A percentile compares a stretch with the other conserved stretches of the same genome.
phyloP scores from a whole-genome alignment of 148 eudicot species.

The Rhododendron williamsianum region DNA sequence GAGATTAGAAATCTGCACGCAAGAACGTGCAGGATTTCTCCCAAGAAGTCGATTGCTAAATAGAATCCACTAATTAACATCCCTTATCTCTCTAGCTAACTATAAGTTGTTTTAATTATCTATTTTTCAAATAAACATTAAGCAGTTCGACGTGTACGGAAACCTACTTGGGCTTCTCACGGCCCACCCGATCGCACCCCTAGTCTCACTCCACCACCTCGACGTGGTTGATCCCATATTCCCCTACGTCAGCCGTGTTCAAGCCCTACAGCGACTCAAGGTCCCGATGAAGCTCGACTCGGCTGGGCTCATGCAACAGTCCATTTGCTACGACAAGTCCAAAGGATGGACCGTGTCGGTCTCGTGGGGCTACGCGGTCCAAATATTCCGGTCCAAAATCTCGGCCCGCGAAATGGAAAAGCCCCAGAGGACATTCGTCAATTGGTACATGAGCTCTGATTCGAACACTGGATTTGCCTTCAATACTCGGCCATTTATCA shows the following conservation, averaged over 20 bases:
- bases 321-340: conserved; percentile 48
- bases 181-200: conserved; percentile 52
- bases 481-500: conserved; percentile 29
- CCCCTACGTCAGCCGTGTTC: conserved; percentile 24
- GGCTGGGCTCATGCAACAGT: conserved; percentile 46
- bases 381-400: conserved; percentile 30
- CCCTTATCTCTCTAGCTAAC: not conserved
- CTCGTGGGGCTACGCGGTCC: conserved; percentile 65
- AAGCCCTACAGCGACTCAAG: conserved; percentile 32
- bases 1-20: too few relatives aligned
- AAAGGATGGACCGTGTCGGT: conserved; percentile 57
- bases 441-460: conserved; percentile 37
- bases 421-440: conserved; percentile 37
- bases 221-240: conserved; percentile 46
- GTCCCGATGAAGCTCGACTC: conserved; percentile 41
- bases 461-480: conserved; percentile 21
- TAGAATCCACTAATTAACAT: not conserved
- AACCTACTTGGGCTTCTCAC: conserved; percentile 40
- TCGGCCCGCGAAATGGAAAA: conserved; percentile 37
- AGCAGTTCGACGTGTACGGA: conserved; percentile 45
- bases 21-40: too few relatives aligned
- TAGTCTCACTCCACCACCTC: conserved; percentile 45
- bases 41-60: too few relatives aligned
- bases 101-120: not conserved
- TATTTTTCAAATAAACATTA: not conserved